phyloP scores from a whole-genome alignment of 2,329 filamentous ascomycete species.

The Juglanconis sp. region DNA sequence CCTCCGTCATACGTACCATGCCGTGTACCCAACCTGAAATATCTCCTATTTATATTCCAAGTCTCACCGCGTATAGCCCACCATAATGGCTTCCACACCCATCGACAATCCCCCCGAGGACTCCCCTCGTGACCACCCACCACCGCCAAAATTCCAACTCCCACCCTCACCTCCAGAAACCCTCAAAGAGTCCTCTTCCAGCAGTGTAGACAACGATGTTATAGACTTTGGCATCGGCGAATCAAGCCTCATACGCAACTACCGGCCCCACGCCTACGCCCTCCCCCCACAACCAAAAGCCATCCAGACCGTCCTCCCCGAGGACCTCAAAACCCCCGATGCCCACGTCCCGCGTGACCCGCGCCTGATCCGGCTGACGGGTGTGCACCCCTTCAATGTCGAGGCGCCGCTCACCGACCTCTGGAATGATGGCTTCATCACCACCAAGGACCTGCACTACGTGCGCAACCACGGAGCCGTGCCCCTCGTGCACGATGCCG shows the following conservation, averaged over 20 bases:
- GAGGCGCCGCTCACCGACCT: conserved; percentile 78
- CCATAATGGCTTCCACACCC: neutral
- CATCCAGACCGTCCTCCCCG: conserved; percentile 60
- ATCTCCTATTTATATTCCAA: neutral
- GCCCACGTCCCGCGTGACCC: conserved; percentile 75
- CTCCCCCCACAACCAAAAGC: conserved; percentile 60
- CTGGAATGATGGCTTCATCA: conserved; percentile 79
- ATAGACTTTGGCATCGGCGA: conserved; percentile 22
- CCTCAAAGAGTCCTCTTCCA: conserved; percentile 34
- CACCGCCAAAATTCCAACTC: conserved; percentile 20
- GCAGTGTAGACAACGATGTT: conserved; percentile 29
- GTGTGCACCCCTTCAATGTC: conserved; percentile 86
- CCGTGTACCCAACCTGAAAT: neutral
- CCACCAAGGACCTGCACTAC: conserved; percentile 83
- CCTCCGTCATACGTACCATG: neutral
- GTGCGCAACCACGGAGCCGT: conserved; percentile 88
- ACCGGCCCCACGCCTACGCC: conserved; percentile 58
- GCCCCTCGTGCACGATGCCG: conserved; percentile 68
- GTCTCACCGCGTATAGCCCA: neutral
- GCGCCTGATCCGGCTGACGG: conserved; percentile 80
- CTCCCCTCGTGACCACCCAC: neutral
- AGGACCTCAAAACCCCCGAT: conserved; percentile 82
- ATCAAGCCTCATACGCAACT: conserved; percentile 12
- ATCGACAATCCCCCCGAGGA: neutral
- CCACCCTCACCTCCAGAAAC: conserved; percentile 40